phyloP scores from a whole-genome alignment of 1,284 basidiomycete genomes.

The Ceratobasidium sp. region DNA sequence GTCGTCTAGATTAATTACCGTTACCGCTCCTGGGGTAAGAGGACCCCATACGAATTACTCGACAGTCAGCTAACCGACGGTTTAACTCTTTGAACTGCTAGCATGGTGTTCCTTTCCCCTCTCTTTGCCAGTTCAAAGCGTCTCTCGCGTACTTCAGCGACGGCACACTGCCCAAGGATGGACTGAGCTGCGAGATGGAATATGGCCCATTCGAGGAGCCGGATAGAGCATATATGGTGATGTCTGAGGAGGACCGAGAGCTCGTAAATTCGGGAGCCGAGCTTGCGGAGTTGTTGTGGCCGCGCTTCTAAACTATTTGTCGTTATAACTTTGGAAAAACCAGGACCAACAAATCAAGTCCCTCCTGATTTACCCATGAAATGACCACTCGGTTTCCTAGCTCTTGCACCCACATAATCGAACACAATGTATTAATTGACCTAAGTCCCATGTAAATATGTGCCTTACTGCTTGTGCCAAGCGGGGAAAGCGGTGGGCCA shows the following conservation, averaged over 20 bases:
- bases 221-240: not conserved
- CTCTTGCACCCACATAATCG: too few relatives aligned
- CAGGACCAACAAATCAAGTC: too few relatives aligned
- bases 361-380: too few relatives aligned
- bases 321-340: too few relatives aligned
- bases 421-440: too few relatives aligned
- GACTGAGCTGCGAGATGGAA: slow-evolving; percentile 27
- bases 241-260: slow-evolving; percentile 16
- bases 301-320: too few relatives aligned
- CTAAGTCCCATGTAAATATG: too few relatives aligned
- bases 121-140: slow-evolving; percentile 37
- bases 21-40: slow-evolving; percentile 37
- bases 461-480: too few relatives aligned
- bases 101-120: slow-evolving; percentile 40
- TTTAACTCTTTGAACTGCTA: not conserved
- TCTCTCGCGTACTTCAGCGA: slow-evolving; percentile 31
- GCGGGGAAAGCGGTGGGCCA: too few relatives aligned
- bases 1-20: slow-evolving; percentile 26
- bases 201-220: slow-evolving; percentile 23
- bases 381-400: too few relatives aligned
- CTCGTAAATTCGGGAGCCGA: slow-evolving; percentile 16
- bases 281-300: not conserved
- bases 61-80: too few relatives aligned
- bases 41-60: too few relatives aligned
- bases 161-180: slow-evolving; percentile 31